Conservation (phyloP, 1,139 yeast genomes). For the Pichia cactophila region DNA sequence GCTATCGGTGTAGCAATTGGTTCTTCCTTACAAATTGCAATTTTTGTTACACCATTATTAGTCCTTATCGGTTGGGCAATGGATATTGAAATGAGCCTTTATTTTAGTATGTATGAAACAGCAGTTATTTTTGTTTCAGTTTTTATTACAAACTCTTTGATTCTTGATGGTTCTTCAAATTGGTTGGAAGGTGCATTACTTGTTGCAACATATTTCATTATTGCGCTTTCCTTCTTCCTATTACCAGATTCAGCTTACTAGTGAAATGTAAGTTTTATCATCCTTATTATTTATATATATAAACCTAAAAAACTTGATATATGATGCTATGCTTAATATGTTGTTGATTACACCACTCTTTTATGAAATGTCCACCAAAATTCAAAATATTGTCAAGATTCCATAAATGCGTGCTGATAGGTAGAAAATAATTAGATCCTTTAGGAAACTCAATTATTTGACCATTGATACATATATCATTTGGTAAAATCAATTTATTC, state of each 20-base stretch:
- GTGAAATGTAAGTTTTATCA: constrained; percentile 12
- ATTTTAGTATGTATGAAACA: constrained; percentile 89
- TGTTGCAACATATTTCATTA: constrained; percentile 73
- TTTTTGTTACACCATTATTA: constrained; percentile 91
- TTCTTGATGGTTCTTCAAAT: constrained; percentile 89
- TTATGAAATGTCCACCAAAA: constrained; percentile 20
- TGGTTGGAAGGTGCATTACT: constrained; percentile 97
- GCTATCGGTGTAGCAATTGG: constrained; percentile 98
- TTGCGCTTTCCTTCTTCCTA: constrained; percentile 82
- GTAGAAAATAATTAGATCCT: constrained; percentile 16
- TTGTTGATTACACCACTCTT: constrained; percentile 16
- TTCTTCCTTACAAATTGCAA: constrained; percentile 90
- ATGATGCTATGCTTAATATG: constrained; percentile 2
- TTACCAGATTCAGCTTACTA: constrained; percentile 47
- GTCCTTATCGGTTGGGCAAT: constrained; percentile 88
- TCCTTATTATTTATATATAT: background rate
- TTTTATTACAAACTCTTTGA: constrained; percentile 77
- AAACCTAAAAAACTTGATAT: background rate
- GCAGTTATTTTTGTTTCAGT: constrained; percentile 84
- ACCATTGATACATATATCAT: background rate
- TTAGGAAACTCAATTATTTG: background rate
- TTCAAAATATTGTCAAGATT: constrained; percentile 18
- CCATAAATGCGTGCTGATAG: constrained; percentile 12
- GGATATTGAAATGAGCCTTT: constrained; percentile 87
- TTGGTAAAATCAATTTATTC: constrained; percentile 3